Evolutionary conservation across 2,329 filamentous ascomycete genomes (phyloP).

Genomic region (Talaromyces verruculosus): DNA sequence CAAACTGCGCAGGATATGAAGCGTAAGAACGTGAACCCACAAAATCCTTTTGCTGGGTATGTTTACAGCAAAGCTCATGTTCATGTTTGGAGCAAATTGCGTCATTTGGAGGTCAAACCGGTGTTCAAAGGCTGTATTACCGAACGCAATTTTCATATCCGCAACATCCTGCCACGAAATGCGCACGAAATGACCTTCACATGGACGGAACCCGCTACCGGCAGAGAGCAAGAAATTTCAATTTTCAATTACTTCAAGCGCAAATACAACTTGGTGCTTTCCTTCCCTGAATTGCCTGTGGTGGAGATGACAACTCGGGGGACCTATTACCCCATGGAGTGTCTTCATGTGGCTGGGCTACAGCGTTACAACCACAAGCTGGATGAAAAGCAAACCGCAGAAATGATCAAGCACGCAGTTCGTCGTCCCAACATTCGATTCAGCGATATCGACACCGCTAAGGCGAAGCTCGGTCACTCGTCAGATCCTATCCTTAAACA

Average conservation of each 20-base stretch:
- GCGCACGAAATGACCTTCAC: constrained; percentile 48
- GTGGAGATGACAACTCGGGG: constrained; percentile 58
- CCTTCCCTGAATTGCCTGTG: constrained; percentile 54
- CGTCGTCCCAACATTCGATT: constrained; percentile 70
- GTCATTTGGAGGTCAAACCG: constrained; percentile 41
- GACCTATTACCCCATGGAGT: constrained; percentile 58
- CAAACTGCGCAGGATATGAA: constrained; percentile 31
- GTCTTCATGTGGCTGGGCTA: constrained; percentile 53
- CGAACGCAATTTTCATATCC: constrained; percentile 52
- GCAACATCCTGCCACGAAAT: constrained; percentile 47
- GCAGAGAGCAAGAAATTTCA: constrained; percentile 48
- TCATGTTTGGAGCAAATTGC: constrained; percentile 31
- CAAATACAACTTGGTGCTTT: constrained; percentile 52
- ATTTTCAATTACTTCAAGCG: constrained; percentile 60
- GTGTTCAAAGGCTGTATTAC: constrained; percentile 38
- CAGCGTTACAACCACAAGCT: constrained; percentile 61
- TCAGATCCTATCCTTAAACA: constrained; percentile 67
- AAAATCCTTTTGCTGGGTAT: background rate
- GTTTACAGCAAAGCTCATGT: constrained; percentile 9
- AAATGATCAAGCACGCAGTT: constrained; percentile 94
- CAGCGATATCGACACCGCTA: constrained; percentile 65
- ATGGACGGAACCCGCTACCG: constrained; percentile 41
- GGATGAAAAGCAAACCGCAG: constrained; percentile 64
- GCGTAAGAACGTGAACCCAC: constrained; percentile 25
- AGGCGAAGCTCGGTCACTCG: constrained; percentile 66